Evolutionary conservation across 805 yeast genomes (phyloP).

Genomic region (Lipomyces kockii): DNA sequence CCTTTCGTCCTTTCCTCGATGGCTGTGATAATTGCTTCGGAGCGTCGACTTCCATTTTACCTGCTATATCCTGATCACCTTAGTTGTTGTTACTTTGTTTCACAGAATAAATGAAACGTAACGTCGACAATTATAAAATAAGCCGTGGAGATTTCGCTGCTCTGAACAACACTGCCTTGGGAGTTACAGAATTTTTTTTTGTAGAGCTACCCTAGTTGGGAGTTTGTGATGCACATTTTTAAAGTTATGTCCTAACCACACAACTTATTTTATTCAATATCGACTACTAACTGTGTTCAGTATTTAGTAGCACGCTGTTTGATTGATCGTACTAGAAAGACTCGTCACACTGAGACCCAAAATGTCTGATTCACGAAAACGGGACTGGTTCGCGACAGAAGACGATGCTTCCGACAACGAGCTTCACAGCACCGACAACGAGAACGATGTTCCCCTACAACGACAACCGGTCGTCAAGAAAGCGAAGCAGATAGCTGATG

Average conservation of each 20-base stretch:
- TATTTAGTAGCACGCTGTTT: not conserved
- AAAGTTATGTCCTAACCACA: not conserved
- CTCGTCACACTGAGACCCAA: not conserved
- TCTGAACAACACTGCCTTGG: not conserved
- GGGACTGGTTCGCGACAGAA: conserved; percentile 32
- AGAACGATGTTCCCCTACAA: conserved; percentile 30
- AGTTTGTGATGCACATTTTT: too few relatives aligned
- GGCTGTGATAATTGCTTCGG: conserved; percentile 53
- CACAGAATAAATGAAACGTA: too few relatives aligned
- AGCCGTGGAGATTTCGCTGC: not conserved
- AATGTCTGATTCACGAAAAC: conserved; percentile 15
- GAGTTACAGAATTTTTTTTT: too few relatives aligned
- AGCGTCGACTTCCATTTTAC: conserved; percentile 1
- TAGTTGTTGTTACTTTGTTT: not conserved
- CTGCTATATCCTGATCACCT: not conserved
- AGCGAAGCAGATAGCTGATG: conserved; percentile 16
- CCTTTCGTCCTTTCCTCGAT: conserved; percentile 88
- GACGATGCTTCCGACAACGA: conserved; percentile 40
- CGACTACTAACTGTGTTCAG: not conserved
- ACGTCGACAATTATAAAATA: too few relatives aligned
- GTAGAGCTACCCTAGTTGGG: too few relatives aligned
- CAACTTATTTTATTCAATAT: not conserved
- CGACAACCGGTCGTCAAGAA: conserved; percentile 35
- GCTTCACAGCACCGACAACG: conserved; percentile 39
- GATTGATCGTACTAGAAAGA: not conserved